Evolutionary conservation across 2,329 filamentous ascomycete genomes (phyloP).

Genomic region (Cladosporium sp.): DNA sequence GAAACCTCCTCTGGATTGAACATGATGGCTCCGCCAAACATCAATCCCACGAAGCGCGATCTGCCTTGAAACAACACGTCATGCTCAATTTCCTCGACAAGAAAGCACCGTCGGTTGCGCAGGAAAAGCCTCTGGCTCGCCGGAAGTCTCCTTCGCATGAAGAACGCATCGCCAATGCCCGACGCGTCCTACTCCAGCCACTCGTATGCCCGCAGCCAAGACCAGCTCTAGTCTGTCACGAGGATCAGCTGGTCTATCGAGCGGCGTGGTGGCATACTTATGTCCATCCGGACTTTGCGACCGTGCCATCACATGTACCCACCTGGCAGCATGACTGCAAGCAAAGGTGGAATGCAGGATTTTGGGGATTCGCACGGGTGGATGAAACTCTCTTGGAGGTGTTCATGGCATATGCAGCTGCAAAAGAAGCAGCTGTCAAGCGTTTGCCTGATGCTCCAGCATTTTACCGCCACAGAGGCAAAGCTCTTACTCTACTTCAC

Average conservation of each 20-base stretch:
- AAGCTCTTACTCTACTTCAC: background rate
- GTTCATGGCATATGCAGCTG: background rate
- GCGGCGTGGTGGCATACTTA: conserved; percentile 10
- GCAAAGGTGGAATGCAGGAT: background rate
- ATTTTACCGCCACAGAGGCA: conserved; percentile 5
- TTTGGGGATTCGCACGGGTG: background rate
- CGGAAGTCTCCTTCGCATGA: background rate
- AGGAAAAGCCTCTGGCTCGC: background rate
- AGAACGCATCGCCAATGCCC: background rate
- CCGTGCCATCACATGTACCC: background rate
- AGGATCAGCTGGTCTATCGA: background rate
- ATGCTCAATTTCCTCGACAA: conserved; percentile 5
- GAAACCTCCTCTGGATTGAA: background rate
- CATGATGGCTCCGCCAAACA: background rate
- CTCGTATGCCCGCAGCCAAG: background rate
- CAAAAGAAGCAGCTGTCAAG: conserved; percentile 7
- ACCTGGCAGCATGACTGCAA: background rate
- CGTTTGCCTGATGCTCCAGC: background rate
- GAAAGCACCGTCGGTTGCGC: background rate
- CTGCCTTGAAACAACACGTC: conserved; percentile 4
- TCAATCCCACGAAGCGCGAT: background rate
- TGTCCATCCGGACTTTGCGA: background rate
- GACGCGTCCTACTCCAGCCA: background rate
- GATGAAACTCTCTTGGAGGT: background rate
- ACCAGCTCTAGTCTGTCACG: conserved; percentile 4